Base-by-base conservation (phyloP, 306 rosid species). In the Begonia masoniana region DNA sequence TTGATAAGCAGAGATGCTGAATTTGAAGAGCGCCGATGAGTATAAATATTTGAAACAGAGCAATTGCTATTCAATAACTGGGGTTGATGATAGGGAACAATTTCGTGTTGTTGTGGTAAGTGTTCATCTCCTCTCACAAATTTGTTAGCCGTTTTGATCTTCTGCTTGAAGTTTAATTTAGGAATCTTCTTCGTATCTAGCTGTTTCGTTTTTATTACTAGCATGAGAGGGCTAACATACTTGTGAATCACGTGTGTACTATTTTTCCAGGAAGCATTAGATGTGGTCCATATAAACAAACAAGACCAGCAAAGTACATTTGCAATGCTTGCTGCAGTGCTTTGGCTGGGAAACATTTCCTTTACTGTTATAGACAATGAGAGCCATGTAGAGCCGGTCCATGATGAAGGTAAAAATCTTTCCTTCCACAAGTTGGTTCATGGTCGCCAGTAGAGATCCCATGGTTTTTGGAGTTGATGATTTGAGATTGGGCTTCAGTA, bases 321-420 rank as follows among this genome's bases (percentile, higher is more conserved):
- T 83, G 94, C 99, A 31, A 86, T 92, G 99, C 86, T 92, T 71
- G 86, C 96, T 72, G 99, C 99, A 55, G 95, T 92, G n/a, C 77
- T 92, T 58, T 92, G 99, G 99, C 74, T 92, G 43, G 99, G 99
- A 77, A 76, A 92, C 71, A 66, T 86, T 63, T 79, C 93, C 31
- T 92, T 86, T 71, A 64, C 69, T 53, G 84, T 79, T 70, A 71
- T 79, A 36, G 99, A 92, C 72, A 83, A 86, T 71, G 99, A 92
- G 78, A 81, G 80, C 69, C 99, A 92, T 74, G 84, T 81, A 68
- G 82, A 86, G 74, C 77, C 74, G 55, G 71, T 81, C 62, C 88
- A 65, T 55, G 95, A 92, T 68, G 99, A 81, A 76, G 87, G 99
- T 92, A 75, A 70, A 71, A 31, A 31, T 31, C 39, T 7, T 31